Percentiles rank a stretch among this genome's conserved stretches.
These are phyloP conservation scores for Solanum pimpinellifolium DNA, from an alignment of 257 asterid species.

Conservation along the genomic window DNA sequence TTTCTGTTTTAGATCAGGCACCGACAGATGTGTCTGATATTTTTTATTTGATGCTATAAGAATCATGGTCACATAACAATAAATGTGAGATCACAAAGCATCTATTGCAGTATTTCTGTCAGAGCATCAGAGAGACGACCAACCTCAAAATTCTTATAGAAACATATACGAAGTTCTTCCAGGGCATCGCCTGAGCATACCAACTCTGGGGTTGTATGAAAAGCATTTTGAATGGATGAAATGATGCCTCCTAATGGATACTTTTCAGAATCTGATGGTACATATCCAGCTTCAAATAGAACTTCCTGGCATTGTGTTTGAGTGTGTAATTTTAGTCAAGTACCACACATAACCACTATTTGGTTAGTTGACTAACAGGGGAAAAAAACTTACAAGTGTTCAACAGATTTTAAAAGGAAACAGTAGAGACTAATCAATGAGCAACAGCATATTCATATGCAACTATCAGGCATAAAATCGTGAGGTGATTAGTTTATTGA, in stretches of 20 bases:
- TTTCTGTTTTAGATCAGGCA: background rate
- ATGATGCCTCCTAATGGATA: conserved; percentile 81
- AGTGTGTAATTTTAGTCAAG: background rate
- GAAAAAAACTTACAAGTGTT: background rate
- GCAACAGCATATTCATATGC: background rate
- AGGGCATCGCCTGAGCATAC: conserved; percentile 66
- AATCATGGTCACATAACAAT: background rate
- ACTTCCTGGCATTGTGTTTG: conserved; percentile 40
- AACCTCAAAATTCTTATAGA: conserved; percentile 80
- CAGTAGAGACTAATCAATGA: background rate
- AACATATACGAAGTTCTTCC: conserved; percentile 74
- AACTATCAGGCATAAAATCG: background rate
- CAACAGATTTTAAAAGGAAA: background rate
- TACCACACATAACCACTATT: background rate
- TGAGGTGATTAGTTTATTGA: background rate
- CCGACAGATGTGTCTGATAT: background rate
- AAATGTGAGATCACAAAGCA: background rate
- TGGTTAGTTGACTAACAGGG: background rate
- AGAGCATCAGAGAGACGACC: background rate
- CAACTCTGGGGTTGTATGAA: conserved; percentile 68
- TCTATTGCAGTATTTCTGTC: background rate
- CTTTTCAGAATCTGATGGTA: conserved; percentile 75
- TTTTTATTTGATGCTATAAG: background rate
- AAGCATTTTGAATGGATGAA: conserved; percentile 76
- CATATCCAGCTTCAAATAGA: conserved; percentile 65